phyloP scores from a whole-genome alignment of 352 stramenopile genomes.

The Saprolegnia diclina region DNA sequence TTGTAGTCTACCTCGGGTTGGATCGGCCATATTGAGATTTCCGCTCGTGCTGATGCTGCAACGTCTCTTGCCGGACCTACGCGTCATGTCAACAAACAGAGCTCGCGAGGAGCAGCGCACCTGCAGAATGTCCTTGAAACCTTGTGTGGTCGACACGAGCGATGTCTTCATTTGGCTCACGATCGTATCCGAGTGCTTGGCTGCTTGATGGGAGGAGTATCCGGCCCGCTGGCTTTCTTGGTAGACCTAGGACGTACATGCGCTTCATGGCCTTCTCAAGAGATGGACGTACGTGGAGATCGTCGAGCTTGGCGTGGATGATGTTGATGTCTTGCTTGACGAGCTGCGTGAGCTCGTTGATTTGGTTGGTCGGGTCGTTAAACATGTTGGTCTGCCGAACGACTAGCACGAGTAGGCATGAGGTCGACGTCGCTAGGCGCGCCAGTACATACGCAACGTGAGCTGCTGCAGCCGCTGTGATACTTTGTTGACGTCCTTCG shows the following conservation, averaged over 20 bases:
- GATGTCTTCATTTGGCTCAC: conserved; percentile 83
- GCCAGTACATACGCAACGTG: conserved; percentile 51
- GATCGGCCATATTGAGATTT: conserved; percentile 63
- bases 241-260: conserved; percentile 41
- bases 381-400: conserved; percentile 88
- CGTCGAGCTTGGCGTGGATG: conserved; percentile 82
- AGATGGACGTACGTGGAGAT: conserved; percentile 46
- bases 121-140: conserved; percentile 83
- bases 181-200: conserved; percentile 75
- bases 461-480: conserved; percentile 77
- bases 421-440: background rate
- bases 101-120: conserved; percentile 2
- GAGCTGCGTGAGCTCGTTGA: conserved; percentile 72
- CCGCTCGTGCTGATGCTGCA: conserved; percentile 80
- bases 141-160: conserved; percentile 66
- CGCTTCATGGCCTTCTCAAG: background rate
- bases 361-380: conserved; percentile 75
- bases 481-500: conserved; percentile 74
- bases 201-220: conserved; percentile 56
- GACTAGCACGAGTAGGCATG: conserved; percentile 33
- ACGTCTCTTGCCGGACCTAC: conserved; percentile 74
- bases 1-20: conserved; percentile 3
- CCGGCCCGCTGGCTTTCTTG: conserved; percentile 58
- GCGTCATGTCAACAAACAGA: background rate
- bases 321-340: conserved; percentile 85